Percentiles rank a stretch among this genome's conserved stretches.
These are phyloP conservation scores for Colletotrichum destructivum DNA, from an alignment of 2,329 filamentous ascomycete genomes.

Conservation along the genomic window DNA sequence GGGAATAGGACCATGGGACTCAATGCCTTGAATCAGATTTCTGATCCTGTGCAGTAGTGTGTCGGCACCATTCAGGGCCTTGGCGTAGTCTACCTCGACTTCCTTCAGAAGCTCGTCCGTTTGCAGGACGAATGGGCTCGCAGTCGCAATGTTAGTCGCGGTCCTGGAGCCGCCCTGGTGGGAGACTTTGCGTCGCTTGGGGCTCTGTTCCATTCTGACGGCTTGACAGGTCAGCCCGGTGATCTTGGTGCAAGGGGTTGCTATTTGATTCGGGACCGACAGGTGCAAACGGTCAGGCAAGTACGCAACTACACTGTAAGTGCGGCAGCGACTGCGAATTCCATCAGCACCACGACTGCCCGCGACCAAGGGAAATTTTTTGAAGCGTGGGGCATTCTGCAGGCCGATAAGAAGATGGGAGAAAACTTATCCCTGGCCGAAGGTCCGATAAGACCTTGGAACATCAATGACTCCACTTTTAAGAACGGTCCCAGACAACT, in stretches of 20 bases:
- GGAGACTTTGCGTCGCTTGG: conserved; percentile 65
- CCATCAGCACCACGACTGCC: background rate
- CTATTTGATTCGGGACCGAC: conserved; percentile 16
- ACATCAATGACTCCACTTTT: background rate
- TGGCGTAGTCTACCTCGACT: conserved; percentile 66
- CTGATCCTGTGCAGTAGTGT: conserved; percentile 67
- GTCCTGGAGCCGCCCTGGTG: conserved; percentile 55
- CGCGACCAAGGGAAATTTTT: conserved; percentile 40
- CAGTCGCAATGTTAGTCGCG: conserved; percentile 59
- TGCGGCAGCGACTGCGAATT: background rate
- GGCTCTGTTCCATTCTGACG: conserved; percentile 60
- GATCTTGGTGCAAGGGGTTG: conserved; percentile 2
- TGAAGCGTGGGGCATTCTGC: conserved; percentile 35
- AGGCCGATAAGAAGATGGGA: conserved; percentile 38
- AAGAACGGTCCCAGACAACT: background rate
- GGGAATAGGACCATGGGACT: conserved; percentile 63
- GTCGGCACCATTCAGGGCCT: conserved; percentile 64
- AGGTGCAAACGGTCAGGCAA: conserved; percentile 8
- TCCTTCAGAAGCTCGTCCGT: conserved; percentile 73
- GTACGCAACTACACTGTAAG: background rate
- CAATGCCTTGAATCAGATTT: conserved; percentile 65
- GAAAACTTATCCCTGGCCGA: conserved; percentile 42
- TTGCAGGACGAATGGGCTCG: conserved; percentile 71
- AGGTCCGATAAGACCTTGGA: conserved; percentile 31
- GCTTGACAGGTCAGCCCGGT: conserved; percentile 7